Base-by-base conservation (phyloP, 2,329 filamentous ascomycete species). In the Biscogniauxia mediterranea region DNA sequence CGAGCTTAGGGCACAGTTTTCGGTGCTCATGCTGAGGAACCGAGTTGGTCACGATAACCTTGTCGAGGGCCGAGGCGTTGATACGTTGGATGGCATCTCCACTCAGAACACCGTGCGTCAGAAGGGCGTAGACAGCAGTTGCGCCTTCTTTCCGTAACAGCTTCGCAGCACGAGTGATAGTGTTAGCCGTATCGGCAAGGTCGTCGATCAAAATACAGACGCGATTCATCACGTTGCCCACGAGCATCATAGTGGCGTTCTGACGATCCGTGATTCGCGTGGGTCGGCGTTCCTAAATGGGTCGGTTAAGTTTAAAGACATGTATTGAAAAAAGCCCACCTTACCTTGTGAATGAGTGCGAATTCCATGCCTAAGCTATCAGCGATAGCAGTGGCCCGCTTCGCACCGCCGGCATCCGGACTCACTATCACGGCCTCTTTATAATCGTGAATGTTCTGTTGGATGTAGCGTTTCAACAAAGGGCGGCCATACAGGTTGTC, bases 281-380 rank as follows among this genome's bases (percentile, higher is more conserved):
- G 26, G 92, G 93, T 54, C 92, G 90, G 69, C 92, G 91, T 84
- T 96, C 92, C 90, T 93, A 76, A 61, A 66, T 59, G 52, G 55
- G 60, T 63, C 65, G 71, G 68, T 74, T 77, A 72, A 76, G 71
- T 72, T 71, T 66, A 62, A 69, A 65, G 60, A 69, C 65, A 70
- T 61, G 66, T 66, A 68, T 66, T 54, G 58, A 66, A 61, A 66
- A 63, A 61, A 69, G 63, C 69, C 63, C 66, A 66, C 65, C 78
- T 76, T 83, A 92, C 92, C 89, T 98, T 99, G 83, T 99, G 95
- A 71, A 99, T 99, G 61, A 99, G 85, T 54, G 95, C 95, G 79
- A 99, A 98, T 62, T 95, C 92, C 83, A 97, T 93, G 68, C 92
- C 91, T 65, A 98, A 84, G 64, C 90, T 89, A 78, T 99, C 95